A percentile compares a stretch with the other conserved stretches of the same genome.
Evolutionary conservation across 108 stramenopile genomes (phyloP).

Genomic region (Skeletonema tropicum): DNA sequence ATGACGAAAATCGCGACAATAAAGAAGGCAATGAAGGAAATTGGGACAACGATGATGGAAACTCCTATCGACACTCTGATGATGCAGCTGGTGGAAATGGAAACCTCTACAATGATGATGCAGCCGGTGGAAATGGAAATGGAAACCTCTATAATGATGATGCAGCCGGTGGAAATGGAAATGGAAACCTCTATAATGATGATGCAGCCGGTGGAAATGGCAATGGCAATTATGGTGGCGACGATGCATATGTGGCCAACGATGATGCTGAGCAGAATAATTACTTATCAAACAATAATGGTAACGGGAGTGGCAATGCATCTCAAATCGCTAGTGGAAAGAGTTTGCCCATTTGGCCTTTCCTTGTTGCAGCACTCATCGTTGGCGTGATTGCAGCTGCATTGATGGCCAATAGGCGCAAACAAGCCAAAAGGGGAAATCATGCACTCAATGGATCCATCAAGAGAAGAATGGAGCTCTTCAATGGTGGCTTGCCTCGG

Average conservation of each 20-base stretch:
- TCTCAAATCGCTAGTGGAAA: background rate
- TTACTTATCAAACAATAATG: background rate
- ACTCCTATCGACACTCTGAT: too few relatives aligned
- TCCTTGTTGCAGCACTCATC: conserved; percentile 10
- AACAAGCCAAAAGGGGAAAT: background rate
- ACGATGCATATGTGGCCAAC: background rate
- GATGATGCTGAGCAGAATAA: background rate
- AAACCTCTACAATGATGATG: too few relatives aligned
- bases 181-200: background rate
- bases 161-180: background rate
- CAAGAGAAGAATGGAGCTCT: background rate
- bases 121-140: too few relatives aligned
- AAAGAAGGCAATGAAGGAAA: background rate
- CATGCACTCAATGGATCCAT: background rate
- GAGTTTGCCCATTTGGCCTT: conserved; percentile 14
- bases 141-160: background rate
- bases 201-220: background rate
- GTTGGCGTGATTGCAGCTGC: conserved; percentile 17
- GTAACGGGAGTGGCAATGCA: background rate
- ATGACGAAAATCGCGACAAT: background rate
- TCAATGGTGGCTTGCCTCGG: background rate
- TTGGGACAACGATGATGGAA: background rate
- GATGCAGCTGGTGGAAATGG: background rate
- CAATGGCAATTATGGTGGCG: background rate
- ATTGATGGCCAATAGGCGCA: conserved; percentile 7